Evolutionary conservation across 192 early-diverging fungal genomes (phyloP).

Genomic region (Pilaira anomala): DNA sequence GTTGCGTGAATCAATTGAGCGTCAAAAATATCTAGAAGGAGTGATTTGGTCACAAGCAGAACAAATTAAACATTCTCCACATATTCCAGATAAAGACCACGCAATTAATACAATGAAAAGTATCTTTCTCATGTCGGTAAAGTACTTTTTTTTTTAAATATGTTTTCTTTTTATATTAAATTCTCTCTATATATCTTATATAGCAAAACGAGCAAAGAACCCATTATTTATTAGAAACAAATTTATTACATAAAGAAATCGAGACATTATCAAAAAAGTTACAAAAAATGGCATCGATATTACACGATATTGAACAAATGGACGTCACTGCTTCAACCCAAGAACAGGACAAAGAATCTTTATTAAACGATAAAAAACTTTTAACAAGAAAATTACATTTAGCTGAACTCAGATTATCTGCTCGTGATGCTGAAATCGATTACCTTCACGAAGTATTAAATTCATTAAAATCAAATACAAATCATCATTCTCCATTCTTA

Average conservation of each 20-base stretch:
- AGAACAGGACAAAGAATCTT: constrained; percentile 15
- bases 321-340: constrained; percentile 18
- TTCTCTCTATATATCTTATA: neutral
- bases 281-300: constrained; percentile 15
- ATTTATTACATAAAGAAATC: constrained; percentile 34
- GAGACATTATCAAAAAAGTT: constrained; percentile 25
- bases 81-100: neutral
- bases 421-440: constrained; percentile 35
- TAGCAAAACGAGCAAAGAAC: constrained; percentile 36
- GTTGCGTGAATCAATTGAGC: constrained; percentile 23
- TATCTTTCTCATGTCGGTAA: constrained; percentile 22
- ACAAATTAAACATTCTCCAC: constrained; percentile 17
- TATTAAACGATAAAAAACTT: constrained; percentile 19
- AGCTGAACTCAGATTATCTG: constrained; percentile 27
- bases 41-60: constrained; percentile 23
- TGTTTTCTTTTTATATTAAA: no score
- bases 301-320: constrained; percentile 25
- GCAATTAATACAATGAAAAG: constrained; percentile 25
- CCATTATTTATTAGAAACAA: constrained; percentile 30
- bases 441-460: constrained; percentile 25
- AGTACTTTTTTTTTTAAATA: no score
- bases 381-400: constrained; percentile 32
- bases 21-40: constrained; percentile 14
- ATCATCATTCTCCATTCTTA: neutral
- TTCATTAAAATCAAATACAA: neutral